phyloP scores from a whole-genome alignment of 148 eudicot species.

The Rheum nobile region DNA sequence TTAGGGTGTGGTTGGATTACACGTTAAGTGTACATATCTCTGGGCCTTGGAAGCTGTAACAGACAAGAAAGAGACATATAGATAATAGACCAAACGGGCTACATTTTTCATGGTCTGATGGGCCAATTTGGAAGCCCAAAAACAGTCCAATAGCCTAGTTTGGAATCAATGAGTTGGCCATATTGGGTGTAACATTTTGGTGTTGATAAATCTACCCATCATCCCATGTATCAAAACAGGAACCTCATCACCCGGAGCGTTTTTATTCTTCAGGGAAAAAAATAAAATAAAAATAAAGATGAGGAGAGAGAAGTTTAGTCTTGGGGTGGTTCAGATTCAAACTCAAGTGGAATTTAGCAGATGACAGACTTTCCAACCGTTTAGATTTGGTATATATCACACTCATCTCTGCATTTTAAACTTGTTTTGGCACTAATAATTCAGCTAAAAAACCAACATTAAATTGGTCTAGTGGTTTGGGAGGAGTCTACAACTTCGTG shows the following conservation, averaged over 20 bases:
- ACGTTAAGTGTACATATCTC: no score
- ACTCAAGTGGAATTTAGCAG: neutral
- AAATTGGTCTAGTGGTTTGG: no score
- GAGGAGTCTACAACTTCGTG: no score
- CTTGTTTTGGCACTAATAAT: neutral
- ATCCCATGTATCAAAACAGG: no score
- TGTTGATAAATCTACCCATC: no score
- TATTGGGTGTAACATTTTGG: neutral
- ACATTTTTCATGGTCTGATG: neutral
- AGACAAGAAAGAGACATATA: neutral
- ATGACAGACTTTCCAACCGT: neutral
- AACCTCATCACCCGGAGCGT: neutral
- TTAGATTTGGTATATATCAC: neutral
- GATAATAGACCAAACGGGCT: neutral
- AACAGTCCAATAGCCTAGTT: neutral
- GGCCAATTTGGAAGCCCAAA: neutral
- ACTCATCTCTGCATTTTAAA: neutral
- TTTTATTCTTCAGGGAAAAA: neutral
- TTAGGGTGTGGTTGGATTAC: no score
- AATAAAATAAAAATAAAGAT: no score
- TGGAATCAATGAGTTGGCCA: neutral
- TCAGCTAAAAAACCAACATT: no score
- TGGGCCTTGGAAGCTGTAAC: neutral
- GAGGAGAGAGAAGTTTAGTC: neutral
- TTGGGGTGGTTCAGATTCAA: neutral